These are phyloP conservation scores for Microcos paniculata DNA, from an alignment of 345 rosid genomes.

Conservation along the genomic window DNA sequence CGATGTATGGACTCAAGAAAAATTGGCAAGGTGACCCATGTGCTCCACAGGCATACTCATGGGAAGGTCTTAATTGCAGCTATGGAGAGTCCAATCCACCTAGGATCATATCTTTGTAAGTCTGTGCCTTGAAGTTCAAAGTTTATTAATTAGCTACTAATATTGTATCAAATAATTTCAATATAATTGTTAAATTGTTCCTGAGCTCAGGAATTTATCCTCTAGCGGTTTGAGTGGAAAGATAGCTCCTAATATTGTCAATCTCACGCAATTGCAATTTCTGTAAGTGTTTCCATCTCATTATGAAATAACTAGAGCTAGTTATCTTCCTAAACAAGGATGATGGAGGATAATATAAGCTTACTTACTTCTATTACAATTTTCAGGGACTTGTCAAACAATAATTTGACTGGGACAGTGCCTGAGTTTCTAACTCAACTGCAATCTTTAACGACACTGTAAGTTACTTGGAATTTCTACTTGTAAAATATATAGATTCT, in stretches of 20 bases:
- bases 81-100: slow-evolving; percentile 18
- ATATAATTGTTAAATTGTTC: too few species aligned
- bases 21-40: slow-evolving; percentile 63
- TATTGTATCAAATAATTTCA: too few species aligned
- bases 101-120: slow-evolving; percentile 41
- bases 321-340: neutral
- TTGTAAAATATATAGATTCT: neutral
- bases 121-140: neutral
- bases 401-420: slow-evolving; percentile 34
- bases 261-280: slow-evolving; percentile 28
- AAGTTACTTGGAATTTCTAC: slow-evolving; percentile 24
- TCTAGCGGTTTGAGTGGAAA: slow-evolving; percentile 40
- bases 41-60: slow-evolving; percentile 27
- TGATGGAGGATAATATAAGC: neutral
- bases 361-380: neutral
- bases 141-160: too few species aligned
- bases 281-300: slow-evolving; percentile 34
- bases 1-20: slow-evolving; percentile 29
- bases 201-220: slow-evolving; percentile 31
- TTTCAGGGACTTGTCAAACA: too few species aligned
- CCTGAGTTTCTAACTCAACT: slow-evolving; percentile 39
- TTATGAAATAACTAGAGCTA: neutral
- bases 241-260: slow-evolving; percentile 25
- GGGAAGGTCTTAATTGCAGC: slow-evolving; percentile 50
- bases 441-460: slow-evolving; percentile 36